Percentiles rank a stretch among this genome's conserved stretches.
Conservation (phyloP, 1,284 basidiomycete species). For the Porodaedalea pini region DNA sequence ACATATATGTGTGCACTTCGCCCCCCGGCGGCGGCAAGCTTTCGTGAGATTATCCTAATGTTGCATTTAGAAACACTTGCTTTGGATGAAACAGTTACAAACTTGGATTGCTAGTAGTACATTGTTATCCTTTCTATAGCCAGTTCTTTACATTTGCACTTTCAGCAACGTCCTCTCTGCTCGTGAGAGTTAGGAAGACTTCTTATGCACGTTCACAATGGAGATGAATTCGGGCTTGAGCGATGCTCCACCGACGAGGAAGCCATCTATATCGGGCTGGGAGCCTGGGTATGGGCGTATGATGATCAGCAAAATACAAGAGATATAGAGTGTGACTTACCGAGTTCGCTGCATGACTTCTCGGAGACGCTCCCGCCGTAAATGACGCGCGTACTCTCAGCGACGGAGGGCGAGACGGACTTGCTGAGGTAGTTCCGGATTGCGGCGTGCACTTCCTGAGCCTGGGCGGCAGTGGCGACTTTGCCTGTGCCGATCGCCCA, state of each 20-base stretch:
- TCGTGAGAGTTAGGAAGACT: background rate
- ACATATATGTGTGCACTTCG: no score
- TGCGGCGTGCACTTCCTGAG: slow-evolving; percentile 88
- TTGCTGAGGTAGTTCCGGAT: slow-evolving; percentile 76
- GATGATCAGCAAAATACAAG: slow-evolving; percentile 10
- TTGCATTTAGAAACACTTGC: no score
- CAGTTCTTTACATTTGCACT: background rate
- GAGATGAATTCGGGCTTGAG: slow-evolving; percentile 96
- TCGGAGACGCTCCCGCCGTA: slow-evolving; percentile 95
- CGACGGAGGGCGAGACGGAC: slow-evolving; percentile 66
- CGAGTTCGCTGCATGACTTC: slow-evolving; percentile 84
- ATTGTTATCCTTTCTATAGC: background rate
- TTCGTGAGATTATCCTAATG: no score
- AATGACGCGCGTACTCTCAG: slow-evolving; percentile 82
- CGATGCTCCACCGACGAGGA: slow-evolving; percentile 97
- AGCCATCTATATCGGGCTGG: slow-evolving; percentile 92
- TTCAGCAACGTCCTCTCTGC: background rate
- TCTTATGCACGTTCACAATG: slow-evolving; percentile 78
- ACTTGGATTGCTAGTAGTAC: no score
- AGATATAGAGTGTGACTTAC: slow-evolving; percentile 41
- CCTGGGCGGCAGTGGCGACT: slow-evolving; percentile 88
- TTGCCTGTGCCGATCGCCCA: slow-evolving; percentile 99
- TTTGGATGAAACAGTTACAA: no score
- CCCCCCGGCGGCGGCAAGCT: no score
- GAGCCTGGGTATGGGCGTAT: slow-evolving; percentile 44